These are phyloP conservation scores for Salvia miltiorrhiza DNA, from an alignment of 257 asterid species.

Conservation along the genomic window DNA sequence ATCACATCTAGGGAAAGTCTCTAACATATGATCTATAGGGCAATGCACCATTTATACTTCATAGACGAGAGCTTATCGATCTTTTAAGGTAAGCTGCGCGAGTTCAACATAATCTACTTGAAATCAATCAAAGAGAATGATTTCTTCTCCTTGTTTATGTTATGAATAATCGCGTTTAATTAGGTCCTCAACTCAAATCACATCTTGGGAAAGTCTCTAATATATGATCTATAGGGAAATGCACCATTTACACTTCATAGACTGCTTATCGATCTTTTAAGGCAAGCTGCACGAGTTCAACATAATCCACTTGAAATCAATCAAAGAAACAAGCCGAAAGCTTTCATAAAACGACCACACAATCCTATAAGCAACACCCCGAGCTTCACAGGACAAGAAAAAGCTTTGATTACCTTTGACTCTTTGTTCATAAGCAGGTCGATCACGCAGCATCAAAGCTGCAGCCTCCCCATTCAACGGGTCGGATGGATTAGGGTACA, in stretches of 20 bases:
- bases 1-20: background rate
- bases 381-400: too few species aligned
- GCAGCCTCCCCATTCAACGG: constrained; percentile 88
- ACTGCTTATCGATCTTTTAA: background rate
- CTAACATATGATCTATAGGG: background rate
- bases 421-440: constrained; percentile 65
- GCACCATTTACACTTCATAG: background rate
- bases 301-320: background rate
- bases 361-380: background rate
- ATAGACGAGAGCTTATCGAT: background rate
- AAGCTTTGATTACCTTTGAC: constrained; percentile 57
- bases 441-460: constrained; percentile 67
- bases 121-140: background rate
- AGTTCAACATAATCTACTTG: background rate
- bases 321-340: background rate
- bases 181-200: too few species aligned
- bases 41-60: background rate
- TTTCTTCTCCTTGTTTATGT: background rate
- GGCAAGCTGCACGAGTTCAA: background rate
- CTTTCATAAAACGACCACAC: background rate
- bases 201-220: background rate
- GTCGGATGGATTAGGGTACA: constrained; percentile 80
- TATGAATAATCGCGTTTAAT: too few species aligned
- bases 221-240: background rate
- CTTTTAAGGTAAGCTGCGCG: background rate